A percentile compares a stretch with the other conserved stretches of the same genome.
Evolutionary conservation across 2,329 filamentous ascomycete genomes (phyloP).

Genomic region (Diaporthe sp.): DNA sequence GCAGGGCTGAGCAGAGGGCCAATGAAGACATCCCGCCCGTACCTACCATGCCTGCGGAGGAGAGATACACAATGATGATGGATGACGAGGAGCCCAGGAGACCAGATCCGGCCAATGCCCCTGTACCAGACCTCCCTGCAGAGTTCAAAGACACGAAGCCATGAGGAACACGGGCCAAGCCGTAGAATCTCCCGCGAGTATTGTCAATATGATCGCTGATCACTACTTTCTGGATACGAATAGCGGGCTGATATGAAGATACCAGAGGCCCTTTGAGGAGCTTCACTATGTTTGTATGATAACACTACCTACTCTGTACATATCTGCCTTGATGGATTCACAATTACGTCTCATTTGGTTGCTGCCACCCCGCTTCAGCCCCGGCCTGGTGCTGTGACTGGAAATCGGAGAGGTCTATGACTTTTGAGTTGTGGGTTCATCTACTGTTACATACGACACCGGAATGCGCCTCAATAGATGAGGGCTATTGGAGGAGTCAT

Average conservation of each 20-base stretch:
- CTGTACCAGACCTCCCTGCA: slow-evolving; percentile 3
- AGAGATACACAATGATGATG: slow-evolving; percentile 64
- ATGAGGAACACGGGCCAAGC: background rate
- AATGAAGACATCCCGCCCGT: slow-evolving; percentile 54
- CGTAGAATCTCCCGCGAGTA: background rate
- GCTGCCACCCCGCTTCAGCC: background rate
- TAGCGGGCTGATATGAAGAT: slow-evolving; percentile 18
- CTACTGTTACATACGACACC: slow-evolving; percentile 14
- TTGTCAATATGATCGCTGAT: background rate
- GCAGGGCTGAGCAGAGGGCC: slow-evolving; percentile 58
- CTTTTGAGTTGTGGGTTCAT: background rate
- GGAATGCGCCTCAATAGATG: slow-evolving; percentile 20
- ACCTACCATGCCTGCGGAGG: slow-evolving; percentile 58
- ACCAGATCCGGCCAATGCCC: slow-evolving; percentile 9
- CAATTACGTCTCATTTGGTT: background rate
- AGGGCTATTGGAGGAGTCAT: slow-evolving; percentile 5
- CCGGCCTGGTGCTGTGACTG: slow-evolving; percentile 36
- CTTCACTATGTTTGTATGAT: slow-evolving; percentile 12
- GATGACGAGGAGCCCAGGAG: slow-evolving; percentile 62
- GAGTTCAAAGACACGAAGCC: slow-evolving; percentile 15
- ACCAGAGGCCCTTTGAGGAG: slow-evolving; percentile 32
- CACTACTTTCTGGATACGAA: slow-evolving; percentile 8
- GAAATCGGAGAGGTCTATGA: background rate
- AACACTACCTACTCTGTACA: slow-evolving; percentile 33
- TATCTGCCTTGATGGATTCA: slow-evolving; percentile 27